Percentiles rank a stretch among this genome's conserved stretches.
Conservation (phyloP, 192 early-diverging fungal species). For the Umbelopsis ramanniana region DNA sequence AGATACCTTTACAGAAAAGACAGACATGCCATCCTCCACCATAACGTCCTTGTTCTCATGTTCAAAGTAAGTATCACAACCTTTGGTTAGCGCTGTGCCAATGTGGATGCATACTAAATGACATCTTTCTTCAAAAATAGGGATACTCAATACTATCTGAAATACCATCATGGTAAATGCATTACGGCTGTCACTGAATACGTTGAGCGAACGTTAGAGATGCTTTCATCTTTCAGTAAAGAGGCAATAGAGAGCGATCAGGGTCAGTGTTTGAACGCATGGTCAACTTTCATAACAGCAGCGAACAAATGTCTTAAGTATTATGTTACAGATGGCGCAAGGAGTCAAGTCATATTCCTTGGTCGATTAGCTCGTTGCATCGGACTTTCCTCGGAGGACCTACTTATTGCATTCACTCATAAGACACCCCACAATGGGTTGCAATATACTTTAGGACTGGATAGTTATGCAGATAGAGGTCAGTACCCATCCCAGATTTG, state of each 20-base stretch:
- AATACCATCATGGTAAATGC: constrained; percentile 5
- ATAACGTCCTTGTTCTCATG: background rate
- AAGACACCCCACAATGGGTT: background rate
- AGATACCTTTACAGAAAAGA: constrained; percentile 5
- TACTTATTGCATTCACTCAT: constrained; percentile 8
- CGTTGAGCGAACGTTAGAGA: background rate
- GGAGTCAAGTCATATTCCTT: background rate
- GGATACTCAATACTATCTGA: constrained; percentile 4
- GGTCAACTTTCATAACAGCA: background rate
- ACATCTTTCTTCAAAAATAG: background rate
- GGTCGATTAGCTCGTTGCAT: constrained; percentile 6
- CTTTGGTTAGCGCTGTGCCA: background rate
- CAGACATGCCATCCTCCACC: background rate
- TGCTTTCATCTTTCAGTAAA: background rate
- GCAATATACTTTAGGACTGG: background rate
- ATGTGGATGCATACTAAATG: background rate
- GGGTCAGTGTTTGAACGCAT: background rate
- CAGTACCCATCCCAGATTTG: background rate
- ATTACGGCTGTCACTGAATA: background rate
- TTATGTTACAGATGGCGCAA: background rate
- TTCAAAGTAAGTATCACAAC: background rate
- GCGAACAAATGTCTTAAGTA: background rate
- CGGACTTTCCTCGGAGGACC: background rate
- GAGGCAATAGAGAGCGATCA: background rate
- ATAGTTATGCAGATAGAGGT: background rate